phyloP scores from a whole-genome alignment of 148 eudicot genomes.

The Limonium bicolor region DNA sequence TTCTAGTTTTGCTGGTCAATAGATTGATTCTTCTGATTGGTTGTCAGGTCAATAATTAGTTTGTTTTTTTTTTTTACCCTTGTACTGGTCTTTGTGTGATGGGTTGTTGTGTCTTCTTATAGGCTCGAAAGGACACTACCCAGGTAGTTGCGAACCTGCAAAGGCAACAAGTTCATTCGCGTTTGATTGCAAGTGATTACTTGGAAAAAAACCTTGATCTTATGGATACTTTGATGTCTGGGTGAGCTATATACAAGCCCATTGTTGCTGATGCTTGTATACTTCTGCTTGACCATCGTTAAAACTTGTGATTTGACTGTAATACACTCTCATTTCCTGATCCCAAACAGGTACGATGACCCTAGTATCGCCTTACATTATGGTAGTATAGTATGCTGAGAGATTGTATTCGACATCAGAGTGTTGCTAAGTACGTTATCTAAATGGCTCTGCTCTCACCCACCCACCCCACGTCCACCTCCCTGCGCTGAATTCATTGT shows the following conservation, averaged over 20 bases:
- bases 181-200: constrained; percentile 33
- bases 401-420: constrained; percentile 15
- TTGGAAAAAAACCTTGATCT: constrained; percentile 33
- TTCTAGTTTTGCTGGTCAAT: too few species aligned
- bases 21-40: neutral
- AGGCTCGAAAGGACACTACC: constrained; percentile 41
- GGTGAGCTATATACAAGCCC: constrained; percentile 14
- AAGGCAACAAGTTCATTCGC: constrained; percentile 33
- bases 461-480: too few species aligned
- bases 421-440: constrained; percentile 6
- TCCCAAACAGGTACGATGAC: constrained; percentile 8
- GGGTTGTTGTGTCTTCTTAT: neutral
- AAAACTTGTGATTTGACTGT: neutral
- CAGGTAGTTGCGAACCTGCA: constrained; percentile 41
- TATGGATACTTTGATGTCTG: constrained; percentile 23
- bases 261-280: neutral
- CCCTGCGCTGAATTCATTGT: too few species aligned
- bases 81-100: constrained; percentile 3
- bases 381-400: constrained; percentile 10
- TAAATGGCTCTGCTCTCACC: neutral
- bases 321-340: too few species aligned
- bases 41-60: neutral
- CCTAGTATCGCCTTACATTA: constrained; percentile 10
- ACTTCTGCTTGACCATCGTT: too few species aligned
- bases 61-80: neutral